Evolutionary conservation across 768 basidiomycete species (phyloP), one percentile per base, ranked within the genome.

Genomic region (Melanogaster broomeanus): DNA sequence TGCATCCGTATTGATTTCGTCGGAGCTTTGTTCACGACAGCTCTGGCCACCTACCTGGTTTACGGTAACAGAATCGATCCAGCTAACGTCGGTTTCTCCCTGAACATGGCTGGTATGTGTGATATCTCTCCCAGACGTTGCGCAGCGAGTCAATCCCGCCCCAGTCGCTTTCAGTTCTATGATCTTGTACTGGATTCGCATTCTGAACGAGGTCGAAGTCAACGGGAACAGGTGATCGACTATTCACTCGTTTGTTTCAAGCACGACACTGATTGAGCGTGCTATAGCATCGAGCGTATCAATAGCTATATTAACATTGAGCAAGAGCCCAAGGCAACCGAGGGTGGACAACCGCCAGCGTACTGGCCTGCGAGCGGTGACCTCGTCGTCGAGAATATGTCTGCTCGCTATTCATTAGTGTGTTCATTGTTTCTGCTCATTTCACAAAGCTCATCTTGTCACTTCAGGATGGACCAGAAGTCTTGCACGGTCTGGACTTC

Each of bases 361-460:
- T 78, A 82, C 51, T 86, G 84, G 84, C 84, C 84, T 4, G 72
- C 83, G 1, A 79, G 77, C 21, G 84, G 84, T 2, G 67, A 73
- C 13, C 68, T 85, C n/a, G 58, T 66, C 6, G 76, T 82, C 2
- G 77, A 84, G 51, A 72, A 77, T 30, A 65, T 85, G 6, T 77
- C 73, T 10, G 83, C 84, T 0, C 66, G 71, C 40, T 81, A 81
- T 55, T 76, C 75, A 21, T 39, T 47, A 3, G 73, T 72, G 51
- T 18, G 65, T 42, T 28, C 31, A 15, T 31, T 27, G 34, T 28
- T 12, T n/a, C 31, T n/a, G 6, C 21, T 24, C 15, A 19, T 9
- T 19, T 22, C 6, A 22, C 7, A 28, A 13, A 25, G n/a, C 33
- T n/a, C 41, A 18, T 11, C 6, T 15, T 35, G 61, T 59, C 48